These are phyloP conservation scores for Aspergillus sp. DNA, from an alignment of 2,329 filamentous ascomycete species.

Conservation along the genomic window DNA sequence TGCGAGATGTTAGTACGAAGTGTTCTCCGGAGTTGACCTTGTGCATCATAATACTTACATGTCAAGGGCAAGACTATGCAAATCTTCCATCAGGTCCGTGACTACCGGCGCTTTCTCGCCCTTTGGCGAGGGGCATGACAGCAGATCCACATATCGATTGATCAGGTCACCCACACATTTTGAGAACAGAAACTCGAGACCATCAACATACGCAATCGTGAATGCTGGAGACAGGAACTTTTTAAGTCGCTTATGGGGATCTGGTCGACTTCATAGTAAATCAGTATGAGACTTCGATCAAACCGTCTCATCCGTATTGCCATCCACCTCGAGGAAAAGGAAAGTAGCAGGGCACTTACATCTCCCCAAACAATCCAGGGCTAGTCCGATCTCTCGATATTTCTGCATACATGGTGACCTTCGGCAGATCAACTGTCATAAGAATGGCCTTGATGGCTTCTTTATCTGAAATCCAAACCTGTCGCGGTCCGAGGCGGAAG, in stretches of 20 bases:
- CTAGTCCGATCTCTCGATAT: constrained; percentile 1
- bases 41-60: background rate
- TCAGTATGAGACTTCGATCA: background rate
- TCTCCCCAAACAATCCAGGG: constrained; percentile 7
- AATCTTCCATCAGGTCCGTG: constrained; percentile 5
- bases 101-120: too few relatives aligned
- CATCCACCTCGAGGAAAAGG: too few relatives aligned
- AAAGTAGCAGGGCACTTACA: background rate
- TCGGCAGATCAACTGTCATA: constrained; percentile 1
- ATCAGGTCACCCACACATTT: background rate
- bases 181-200: background rate
- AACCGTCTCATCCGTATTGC: too few relatives aligned
- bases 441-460: constrained; percentile 1
- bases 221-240: background rate
- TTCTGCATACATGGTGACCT: constrained; percentile 7
- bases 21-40: too few relatives aligned
- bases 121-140: background rate
- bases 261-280: background rate
- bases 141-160: background rate
- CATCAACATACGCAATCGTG: constrained; percentile 1
- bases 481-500: constrained; percentile 1
- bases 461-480: constrained; percentile 6
- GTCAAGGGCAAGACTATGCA: constrained; percentile 7
- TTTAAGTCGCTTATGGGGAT: constrained; percentile 1
- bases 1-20: background rate